Evolutionary conservation across 768 basidiomycete genomes (phyloP), one percentile per base, ranked within the genome.

Genomic region (Mycena albidolilacea): DNA sequence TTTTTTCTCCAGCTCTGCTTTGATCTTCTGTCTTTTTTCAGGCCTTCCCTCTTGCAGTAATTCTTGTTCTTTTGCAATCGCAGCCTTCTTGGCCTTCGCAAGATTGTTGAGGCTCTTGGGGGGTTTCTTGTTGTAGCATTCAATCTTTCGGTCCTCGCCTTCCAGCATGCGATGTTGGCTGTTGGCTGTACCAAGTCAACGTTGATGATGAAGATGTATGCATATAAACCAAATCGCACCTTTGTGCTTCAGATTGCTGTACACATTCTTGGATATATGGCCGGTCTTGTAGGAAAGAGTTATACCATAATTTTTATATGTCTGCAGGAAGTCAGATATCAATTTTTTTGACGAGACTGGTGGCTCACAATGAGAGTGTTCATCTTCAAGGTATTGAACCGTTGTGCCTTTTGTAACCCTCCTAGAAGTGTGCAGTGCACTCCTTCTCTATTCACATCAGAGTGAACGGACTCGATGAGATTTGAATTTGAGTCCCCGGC

Each of bases 381-480:
- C 37, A 58, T 44, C 23, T 67, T 59, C 9, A 67, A 14, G 9
- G 14, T 30, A 15, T 67, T 57, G 19, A 67, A 67, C 10, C 1
- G 5, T n/a, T 12, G 66, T 17, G 15, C 57, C 46, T 67, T 67
- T 14, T 21, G 17, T 4, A 67, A 30, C 15, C 66, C 66, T 2
- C 66, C 66, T 12, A 67, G 57, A 4, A 67, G 37, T 1, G 66
- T 59, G 17, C 55, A 60, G 19, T 67, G 57, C 1, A 59, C 66
- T 59, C 57, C 5, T 12, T 30, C 30, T 30, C 30, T 30, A 30
- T 30, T 30, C 30, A 30, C 30, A 30, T 30, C 30, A 30, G 30
- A n/a, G 19, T 67, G 66, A n/a, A 67, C 66, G 7, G 66, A 44
- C 37, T 67, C 66, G 19, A 67, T 48, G 41, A 67, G 66, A 23